phyloP scores from a whole-genome alignment of 306 rosid species.

The Hippophae rhamnoides region DNA sequence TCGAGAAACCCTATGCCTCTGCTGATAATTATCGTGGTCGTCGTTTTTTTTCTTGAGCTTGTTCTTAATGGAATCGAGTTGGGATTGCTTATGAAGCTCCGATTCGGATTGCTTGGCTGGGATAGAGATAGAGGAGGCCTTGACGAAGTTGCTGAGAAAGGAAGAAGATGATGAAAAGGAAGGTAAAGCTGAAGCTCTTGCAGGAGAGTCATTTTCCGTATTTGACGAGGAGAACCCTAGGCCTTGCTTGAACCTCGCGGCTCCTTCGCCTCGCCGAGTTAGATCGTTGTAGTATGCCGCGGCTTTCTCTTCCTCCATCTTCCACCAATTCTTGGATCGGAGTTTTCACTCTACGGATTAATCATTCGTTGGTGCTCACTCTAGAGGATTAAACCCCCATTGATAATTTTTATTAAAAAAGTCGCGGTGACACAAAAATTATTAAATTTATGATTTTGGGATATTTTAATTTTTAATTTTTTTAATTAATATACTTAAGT shows the following conservation, averaged over 20 bases:
- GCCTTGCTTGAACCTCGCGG: slow-evolving; percentile 86
- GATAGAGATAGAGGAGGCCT: slow-evolving; percentile 40
- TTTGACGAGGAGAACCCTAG: slow-evolving; percentile 59
- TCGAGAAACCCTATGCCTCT: slow-evolving; percentile 73
- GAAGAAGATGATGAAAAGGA: slow-evolving; percentile 42
- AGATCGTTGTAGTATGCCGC: slow-evolving; percentile 89
- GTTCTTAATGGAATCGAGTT: slow-evolving; percentile 53
- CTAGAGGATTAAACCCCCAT: too few relatives aligned
- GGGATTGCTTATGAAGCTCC: slow-evolving; percentile 42
- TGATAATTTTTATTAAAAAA: too few relatives aligned
- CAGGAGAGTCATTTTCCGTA: slow-evolving; percentile 31
- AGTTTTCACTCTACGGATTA: too few relatives aligned
- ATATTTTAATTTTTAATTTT: too few relatives aligned
- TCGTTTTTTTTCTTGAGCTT: slow-evolving; percentile 50
- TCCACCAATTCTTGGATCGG: neutral
- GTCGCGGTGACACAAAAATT: too few relatives aligned
- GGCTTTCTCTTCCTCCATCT: slow-evolving; percentile 86
- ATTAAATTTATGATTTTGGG: too few relatives aligned
- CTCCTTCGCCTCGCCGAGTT: slow-evolving; percentile 73
- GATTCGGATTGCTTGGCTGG: slow-evolving; percentile 37
- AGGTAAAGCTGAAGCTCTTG: slow-evolving; percentile 33
- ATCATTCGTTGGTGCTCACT: too few relatives aligned
- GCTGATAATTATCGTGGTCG: slow-evolving; percentile 11
- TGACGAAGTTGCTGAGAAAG: slow-evolving; percentile 66
- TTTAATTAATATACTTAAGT: too few relatives aligned